Conservation (phyloP, 176 grass and related monocot species). For the Zea luxurians region DNA sequence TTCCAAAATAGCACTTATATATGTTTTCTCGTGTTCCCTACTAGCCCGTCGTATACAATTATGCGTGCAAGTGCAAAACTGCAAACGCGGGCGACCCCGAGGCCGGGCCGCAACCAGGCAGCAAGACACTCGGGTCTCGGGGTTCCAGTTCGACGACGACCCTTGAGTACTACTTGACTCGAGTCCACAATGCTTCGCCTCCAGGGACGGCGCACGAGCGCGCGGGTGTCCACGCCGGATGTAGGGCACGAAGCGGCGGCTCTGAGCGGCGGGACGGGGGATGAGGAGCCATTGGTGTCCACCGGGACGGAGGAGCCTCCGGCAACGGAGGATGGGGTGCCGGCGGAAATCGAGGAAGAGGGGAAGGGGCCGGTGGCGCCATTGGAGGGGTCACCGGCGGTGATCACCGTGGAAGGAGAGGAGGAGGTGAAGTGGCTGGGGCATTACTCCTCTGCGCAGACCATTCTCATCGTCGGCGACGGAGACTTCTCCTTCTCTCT, state of each 20-base stretch:
- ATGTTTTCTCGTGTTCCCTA: too few species aligned
- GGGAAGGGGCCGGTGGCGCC: background rate
- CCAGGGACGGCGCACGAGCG: too few species aligned
- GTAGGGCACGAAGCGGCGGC: background rate
- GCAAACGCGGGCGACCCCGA: too few species aligned
- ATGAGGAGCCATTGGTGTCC: background rate
- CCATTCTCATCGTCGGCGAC: conserved; percentile 50
- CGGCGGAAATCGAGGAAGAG: background rate
- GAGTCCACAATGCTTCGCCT: conserved; percentile 11
- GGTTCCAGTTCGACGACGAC: background rate
- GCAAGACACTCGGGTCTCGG: too few species aligned
- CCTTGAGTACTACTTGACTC: background rate
- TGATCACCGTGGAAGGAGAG: background rate
- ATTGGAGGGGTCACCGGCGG: background rate
- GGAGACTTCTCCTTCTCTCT: conserved; percentile 64
- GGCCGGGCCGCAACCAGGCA: too few species aligned
- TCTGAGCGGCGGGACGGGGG: background rate
- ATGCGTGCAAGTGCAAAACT: too few species aligned
- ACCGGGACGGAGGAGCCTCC: background rate
- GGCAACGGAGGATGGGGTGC: background rate
- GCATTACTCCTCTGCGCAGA: conserved; percentile 36
- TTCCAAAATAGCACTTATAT: too few species aligned
- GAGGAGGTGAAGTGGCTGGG: conserved; percentile 29
- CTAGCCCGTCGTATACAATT: too few species aligned
- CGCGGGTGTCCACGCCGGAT: background rate